Percentiles rank a stretch among this genome's conserved stretches.
These are phyloP conservation scores for Echinochloa phyllopogon DNA, from an alignment of 176 grass and related monocot genomes.

Conservation along the genomic window DNA sequence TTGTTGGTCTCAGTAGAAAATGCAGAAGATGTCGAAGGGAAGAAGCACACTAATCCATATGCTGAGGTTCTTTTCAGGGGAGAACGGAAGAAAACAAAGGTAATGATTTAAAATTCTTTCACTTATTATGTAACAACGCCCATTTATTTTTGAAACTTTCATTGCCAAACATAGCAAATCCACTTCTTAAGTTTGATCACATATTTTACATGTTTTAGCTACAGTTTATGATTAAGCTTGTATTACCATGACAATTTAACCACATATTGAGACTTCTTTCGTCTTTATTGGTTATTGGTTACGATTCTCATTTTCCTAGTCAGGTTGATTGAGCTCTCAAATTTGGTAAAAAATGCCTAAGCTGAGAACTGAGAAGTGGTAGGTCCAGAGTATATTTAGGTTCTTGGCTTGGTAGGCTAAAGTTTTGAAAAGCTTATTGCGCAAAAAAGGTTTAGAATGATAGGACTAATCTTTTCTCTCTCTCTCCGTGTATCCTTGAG, in stretches of 20 bases:
- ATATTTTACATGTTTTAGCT: background rate
- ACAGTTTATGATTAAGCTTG: background rate
- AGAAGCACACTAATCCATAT: constrained; percentile 84
- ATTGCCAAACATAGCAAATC: background rate
- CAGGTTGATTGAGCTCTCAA: background rate
- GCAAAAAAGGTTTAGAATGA: background rate
- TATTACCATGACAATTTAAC: background rate
- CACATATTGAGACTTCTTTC: background rate
- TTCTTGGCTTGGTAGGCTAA: background rate
- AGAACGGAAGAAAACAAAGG: constrained; percentile 88
- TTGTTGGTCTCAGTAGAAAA: constrained; percentile 72
- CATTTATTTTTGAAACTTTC: background rate
- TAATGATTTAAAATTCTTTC: background rate
- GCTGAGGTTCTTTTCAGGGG: constrained; percentile 74
- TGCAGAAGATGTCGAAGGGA: constrained; percentile 90
- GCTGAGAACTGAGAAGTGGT: background rate
- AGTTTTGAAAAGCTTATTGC: background rate
- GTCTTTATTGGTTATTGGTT: background rate
- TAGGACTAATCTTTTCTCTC: background rate
- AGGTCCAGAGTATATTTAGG: background rate
- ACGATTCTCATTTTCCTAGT: background rate
- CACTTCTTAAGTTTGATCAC: background rate
- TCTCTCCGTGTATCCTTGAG: background rate
- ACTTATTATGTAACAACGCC: background rate
- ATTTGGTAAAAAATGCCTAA: background rate